phyloP scores from a whole-genome alignment of 495 filamentous ascomycete genomes.

The Hyphodiscus hymeniophilus region DNA sequence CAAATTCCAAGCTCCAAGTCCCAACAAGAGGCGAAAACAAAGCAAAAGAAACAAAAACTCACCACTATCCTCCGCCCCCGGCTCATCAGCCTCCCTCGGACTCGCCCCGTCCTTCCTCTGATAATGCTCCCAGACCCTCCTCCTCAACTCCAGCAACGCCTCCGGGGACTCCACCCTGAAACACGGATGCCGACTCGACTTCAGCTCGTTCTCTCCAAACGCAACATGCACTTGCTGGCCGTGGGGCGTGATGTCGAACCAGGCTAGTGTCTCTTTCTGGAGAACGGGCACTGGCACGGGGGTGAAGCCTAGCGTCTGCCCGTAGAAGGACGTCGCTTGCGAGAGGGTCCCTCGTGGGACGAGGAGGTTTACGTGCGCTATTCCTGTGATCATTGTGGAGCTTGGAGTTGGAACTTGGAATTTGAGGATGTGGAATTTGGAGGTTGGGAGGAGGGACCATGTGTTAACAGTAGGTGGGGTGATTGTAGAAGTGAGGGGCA shows the following conservation, averaged over 20 bases:
- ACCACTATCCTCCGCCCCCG: conserved; percentile 45
- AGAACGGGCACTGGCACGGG: conserved; percentile 40
- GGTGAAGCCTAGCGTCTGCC: conserved; percentile 41
- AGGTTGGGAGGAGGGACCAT: background rate
- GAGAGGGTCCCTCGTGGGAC: conserved; percentile 45
- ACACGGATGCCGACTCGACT: conserved; percentile 46
- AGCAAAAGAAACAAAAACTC: conserved; percentile 16
- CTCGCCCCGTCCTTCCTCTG: conserved; percentile 36
- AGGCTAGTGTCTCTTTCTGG: conserved; percentile 41
- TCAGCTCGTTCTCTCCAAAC: conserved; percentile 40
- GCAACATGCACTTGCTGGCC: conserved; percentile 55
- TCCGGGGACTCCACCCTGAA: conserved; percentile 41
- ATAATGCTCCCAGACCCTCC: conserved; percentile 46
- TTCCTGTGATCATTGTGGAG: conserved; percentile 46
- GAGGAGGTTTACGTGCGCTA: conserved; percentile 54
- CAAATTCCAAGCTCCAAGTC: no score
- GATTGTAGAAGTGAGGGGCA: no score
- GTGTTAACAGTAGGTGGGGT: no score
- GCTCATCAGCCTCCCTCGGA: conserved; percentile 46
- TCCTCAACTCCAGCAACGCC: conserved; percentile 36
- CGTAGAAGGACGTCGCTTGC: conserved; percentile 48
- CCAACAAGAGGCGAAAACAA: no score
- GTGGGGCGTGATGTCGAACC: conserved; percentile 49
- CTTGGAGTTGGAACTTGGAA: background rate
- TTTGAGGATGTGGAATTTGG: background rate